Evolutionary conservation across 1,139 yeast species (phyloP).

Genomic region (Pichia sp.): DNA sequence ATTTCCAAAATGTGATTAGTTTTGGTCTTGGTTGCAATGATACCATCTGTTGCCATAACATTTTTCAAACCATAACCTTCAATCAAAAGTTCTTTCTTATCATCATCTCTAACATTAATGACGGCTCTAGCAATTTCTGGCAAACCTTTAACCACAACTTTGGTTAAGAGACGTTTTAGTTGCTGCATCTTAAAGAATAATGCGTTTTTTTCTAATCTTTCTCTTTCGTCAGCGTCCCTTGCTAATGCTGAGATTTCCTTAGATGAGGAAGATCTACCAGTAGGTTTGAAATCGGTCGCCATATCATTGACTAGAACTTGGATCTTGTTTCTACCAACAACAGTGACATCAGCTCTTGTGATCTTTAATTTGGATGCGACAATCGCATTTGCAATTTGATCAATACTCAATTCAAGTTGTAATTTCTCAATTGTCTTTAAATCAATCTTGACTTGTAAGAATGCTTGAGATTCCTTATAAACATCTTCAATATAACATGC

Average conservation of each 20-base stretch:
- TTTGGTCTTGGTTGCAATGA: conserved; percentile 74
- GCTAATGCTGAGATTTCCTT: conserved; percentile 33
- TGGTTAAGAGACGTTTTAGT: conserved; percentile 75
- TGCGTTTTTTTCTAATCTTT: conserved; percentile 24
- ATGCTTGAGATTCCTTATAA: conserved; percentile 73
- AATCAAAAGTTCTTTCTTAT: conserved; percentile 82
- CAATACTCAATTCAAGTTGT: conserved; percentile 81
- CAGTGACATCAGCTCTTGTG: conserved; percentile 59
- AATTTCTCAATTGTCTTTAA: conserved; percentile 76
- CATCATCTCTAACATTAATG: conserved; percentile 82
- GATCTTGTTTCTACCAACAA: conserved; percentile 59
- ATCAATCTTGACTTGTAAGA: conserved; percentile 75
- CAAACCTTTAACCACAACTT: conserved; percentile 86
- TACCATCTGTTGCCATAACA: conserved; percentile 98
- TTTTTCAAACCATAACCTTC: conserved; percentile 97
- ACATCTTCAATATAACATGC: conserved; percentile 91
- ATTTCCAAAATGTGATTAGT: conserved; percentile 94
- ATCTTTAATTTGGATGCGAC: conserved; percentile 81
- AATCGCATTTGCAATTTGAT: conserved; percentile 80
- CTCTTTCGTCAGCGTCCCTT: conserved; percentile 31
- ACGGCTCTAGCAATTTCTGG: conserved; percentile 92
- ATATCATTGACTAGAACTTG: conserved; percentile 72
- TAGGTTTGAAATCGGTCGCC: conserved; percentile 24
- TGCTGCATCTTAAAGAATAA: conserved; percentile 86
- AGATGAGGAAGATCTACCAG: conserved; percentile 32